Evolutionary conservation across 768 basidiomycete species (phyloP).

Genomic region (Rhodotorula paludigena): DNA sequence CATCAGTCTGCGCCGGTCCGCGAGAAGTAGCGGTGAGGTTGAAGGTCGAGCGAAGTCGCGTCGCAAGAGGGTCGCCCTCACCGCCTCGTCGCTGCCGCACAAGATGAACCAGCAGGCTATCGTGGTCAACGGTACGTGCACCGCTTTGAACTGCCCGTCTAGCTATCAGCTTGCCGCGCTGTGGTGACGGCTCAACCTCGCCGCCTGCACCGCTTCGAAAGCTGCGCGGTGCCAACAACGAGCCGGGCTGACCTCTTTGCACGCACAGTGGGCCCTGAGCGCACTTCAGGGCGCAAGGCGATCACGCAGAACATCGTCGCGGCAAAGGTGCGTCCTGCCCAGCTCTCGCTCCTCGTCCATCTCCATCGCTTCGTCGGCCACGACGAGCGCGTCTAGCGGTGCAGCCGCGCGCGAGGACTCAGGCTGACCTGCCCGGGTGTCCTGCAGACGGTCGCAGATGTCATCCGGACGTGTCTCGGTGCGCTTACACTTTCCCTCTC

Average conservation of each 20-base stretch:
- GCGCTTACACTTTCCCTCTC: neutral
- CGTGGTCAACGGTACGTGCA: slow-evolving; percentile 25
- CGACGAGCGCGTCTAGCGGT: neutral
- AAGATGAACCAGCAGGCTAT: slow-evolving; percentile 29
- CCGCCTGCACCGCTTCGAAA: neutral
- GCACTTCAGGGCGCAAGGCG: slow-evolving; percentile 68
- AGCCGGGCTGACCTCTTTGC: neutral
- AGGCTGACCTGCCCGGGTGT: neutral
- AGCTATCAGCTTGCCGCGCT: too few relatives aligned
- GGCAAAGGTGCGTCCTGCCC: slow-evolving; percentile 64
- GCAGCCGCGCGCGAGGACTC: neutral
- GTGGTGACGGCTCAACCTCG: too few relatives aligned
- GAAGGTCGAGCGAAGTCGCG: too few relatives aligned
- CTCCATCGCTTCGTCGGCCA: neutral
- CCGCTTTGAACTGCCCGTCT: too few relatives aligned
- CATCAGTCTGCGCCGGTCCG: too few relatives aligned
- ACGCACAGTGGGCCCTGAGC: slow-evolving; percentile 23
- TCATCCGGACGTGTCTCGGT: slow-evolving; percentile 88
- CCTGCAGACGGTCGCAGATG: slow-evolving; percentile 86
- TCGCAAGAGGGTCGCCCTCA: too few relatives aligned
- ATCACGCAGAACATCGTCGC: slow-evolving; percentile 96
- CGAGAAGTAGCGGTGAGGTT: too few relatives aligned
- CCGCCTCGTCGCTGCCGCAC: neutral
- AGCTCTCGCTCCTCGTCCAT: too few relatives aligned
- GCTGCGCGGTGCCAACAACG: too few relatives aligned